These are phyloP conservation scores for Vanderwaltozyma yarrowii DNA, from an alignment of 805 yeast genomes.

Conservation along the genomic window DNA sequence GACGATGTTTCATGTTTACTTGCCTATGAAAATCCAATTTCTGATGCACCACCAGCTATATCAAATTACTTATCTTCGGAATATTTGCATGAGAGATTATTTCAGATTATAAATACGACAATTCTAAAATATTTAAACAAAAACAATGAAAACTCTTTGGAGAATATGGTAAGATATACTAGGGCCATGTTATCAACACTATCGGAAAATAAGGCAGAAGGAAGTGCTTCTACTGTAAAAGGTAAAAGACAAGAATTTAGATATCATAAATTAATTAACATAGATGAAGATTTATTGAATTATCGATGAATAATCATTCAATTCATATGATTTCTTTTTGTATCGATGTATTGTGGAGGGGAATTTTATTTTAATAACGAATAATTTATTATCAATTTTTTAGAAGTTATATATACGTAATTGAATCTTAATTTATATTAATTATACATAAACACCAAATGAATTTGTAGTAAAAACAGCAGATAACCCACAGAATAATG, in stretches of 20 bases:
- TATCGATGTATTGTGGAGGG: no score
- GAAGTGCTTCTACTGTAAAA: slow-evolving; percentile 18
- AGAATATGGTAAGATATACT: slow-evolving; percentile 35
- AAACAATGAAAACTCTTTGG: slow-evolving; percentile 34
- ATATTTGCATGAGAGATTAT: slow-evolving; percentile 23
- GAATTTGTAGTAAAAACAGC: slow-evolving; percentile 33
- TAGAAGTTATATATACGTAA: slow-evolving; percentile 4
- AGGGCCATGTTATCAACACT: slow-evolving; percentile 29
- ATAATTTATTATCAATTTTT: no score
- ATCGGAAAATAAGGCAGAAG: slow-evolving; percentile 24
- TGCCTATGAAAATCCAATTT: slow-evolving; percentile 43
- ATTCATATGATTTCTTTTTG: no score
- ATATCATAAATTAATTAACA: slow-evolving; percentile 31
- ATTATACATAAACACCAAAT: slow-evolving; percentile 37
- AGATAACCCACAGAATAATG: slow-evolving; percentile 33
- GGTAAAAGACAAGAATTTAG: slow-evolving; percentile 9
- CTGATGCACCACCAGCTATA: slow-evolving; percentile 26
- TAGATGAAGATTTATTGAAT: slow-evolving; percentile 37
- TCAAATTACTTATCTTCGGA: slow-evolving; percentile 17
- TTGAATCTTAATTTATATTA: background rate
- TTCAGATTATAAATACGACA: slow-evolving; percentile 28
- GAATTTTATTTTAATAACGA: no score
- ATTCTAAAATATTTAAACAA: slow-evolving; percentile 36
- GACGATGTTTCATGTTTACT: slow-evolving; percentile 40
- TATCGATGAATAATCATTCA: background rate